Evolutionary conservation across 192 early-diverging fungal species (phyloP).

Genomic region (Gonapodya sp.): DNA sequence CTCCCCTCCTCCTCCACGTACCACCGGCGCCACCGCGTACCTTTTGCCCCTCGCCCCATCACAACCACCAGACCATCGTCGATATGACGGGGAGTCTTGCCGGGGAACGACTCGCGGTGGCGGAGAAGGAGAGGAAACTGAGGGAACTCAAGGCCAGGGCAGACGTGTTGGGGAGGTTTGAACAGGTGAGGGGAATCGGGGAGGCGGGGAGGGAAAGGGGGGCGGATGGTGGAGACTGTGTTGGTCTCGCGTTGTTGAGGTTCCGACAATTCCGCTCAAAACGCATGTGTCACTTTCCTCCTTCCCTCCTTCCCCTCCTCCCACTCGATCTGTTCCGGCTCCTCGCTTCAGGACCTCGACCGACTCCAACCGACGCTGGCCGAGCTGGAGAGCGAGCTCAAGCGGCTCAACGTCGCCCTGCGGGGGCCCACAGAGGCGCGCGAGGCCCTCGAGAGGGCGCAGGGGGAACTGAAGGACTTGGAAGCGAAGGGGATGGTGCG

Average conservation of each 20-base stretch:
- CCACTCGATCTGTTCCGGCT: too few relatives aligned
- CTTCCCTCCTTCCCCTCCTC: too few relatives aligned
- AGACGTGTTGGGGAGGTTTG: background rate
- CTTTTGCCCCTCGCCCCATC: too few relatives aligned
- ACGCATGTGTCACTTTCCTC: too few relatives aligned
- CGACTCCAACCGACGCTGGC: background rate
- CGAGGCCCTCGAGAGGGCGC: background rate
- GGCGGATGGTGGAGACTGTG: too few relatives aligned
- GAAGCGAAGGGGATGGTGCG: background rate
- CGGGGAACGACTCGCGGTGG: background rate
- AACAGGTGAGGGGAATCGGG: background rate
- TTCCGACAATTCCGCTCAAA: too few relatives aligned
- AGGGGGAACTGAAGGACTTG: background rate
- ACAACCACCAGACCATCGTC: background rate
- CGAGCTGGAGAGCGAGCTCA: background rate
- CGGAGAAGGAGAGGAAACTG: background rate
- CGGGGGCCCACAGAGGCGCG: background rate
- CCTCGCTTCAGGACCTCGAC: background rate
- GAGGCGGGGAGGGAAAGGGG: too few relatives aligned
- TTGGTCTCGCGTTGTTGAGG: too few relatives aligned
- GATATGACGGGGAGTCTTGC: background rate
- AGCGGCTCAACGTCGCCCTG: background rate
- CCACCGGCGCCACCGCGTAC: too few relatives aligned
- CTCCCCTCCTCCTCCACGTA: too few relatives aligned
- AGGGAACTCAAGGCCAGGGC: background rate